Percentiles rank a stretch among this genome's conserved stretches.
Evolutionary conservation across 352 stramenopile species (phyloP).

Genomic region (Thraustochytrium sp.): DNA sequence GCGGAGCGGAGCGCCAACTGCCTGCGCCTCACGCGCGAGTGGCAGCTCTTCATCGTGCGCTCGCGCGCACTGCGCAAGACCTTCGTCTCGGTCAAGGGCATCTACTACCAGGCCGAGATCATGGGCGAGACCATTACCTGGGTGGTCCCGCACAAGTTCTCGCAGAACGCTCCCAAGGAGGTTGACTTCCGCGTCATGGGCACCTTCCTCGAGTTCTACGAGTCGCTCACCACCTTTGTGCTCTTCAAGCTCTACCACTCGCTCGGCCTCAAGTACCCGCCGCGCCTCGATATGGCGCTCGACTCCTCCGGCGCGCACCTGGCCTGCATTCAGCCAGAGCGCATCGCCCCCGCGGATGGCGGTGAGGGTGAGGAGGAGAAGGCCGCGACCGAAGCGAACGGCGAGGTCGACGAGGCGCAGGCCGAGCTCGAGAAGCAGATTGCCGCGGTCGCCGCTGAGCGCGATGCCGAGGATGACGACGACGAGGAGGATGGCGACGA

Average conservation of each 20-base stretch:
- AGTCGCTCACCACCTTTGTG: constrained; percentile 95
- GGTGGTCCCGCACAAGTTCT: constrained; percentile 97
- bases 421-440: neutral
- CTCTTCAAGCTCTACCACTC: constrained; percentile 96
- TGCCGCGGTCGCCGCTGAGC: neutral
- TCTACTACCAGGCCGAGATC: constrained; percentile 95
- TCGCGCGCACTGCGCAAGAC: constrained; percentile 84
- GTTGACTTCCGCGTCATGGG: constrained; percentile 98
- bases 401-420: neutral
- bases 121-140: constrained; percentile 90
- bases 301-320: constrained; percentile 54
- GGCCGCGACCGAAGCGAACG: constrained; percentile 6
- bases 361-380: constrained; percentile 43
- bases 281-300: constrained; percentile 73
- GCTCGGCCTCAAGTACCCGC: constrained; percentile 86
- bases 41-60: constrained; percentile 89
- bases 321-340: constrained; percentile 46
- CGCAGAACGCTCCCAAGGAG: constrained; percentile 88
- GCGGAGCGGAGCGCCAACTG: constrained; percentile 78
- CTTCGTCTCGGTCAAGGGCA: constrained; percentile 98
- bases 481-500: no score
- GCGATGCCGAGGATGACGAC: constrained; percentile 50
- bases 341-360: neutral
- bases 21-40: constrained; percentile 84
- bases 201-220: constrained; percentile 99